phyloP scores from a whole-genome alignment of 73 alveolate species.

The Tetrahymena elliotti region DNA sequence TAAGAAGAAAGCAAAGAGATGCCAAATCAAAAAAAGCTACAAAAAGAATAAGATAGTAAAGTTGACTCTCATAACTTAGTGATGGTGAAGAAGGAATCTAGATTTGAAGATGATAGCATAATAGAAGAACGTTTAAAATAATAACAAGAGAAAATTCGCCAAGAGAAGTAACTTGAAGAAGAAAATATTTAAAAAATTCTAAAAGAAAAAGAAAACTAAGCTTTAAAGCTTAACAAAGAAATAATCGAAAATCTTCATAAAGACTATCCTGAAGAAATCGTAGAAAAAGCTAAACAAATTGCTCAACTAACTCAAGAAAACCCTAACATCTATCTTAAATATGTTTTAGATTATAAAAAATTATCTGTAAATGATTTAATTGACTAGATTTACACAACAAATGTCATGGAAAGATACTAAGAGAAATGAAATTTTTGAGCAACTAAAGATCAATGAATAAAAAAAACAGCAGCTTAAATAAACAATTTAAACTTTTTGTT shows the following conservation, averaged over 20 bases:
- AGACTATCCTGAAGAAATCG: not conserved
- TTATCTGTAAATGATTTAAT: not conserved
- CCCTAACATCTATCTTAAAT: not conserved
- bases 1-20: not conserved
- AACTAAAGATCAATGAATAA: not conserved
- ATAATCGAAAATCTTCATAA: not conserved
- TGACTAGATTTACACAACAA: not conserved
- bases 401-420: not conserved
- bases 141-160: not conserved
- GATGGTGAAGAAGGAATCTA: not conserved
- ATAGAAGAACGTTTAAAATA: not conserved
- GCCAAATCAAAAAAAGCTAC: not conserved
- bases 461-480: not conserved
- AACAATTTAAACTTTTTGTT: not conserved
- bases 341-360: not conserved
- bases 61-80: not conserved
- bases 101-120: not conserved
- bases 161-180: not conserved
- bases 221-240: not conserved
- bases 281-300: not conserved
- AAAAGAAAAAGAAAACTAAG: not conserved
- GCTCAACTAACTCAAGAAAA: not conserved
- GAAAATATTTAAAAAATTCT: not conserved
- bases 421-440: not conserved
- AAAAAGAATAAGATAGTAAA: not conserved